phyloP scores from a whole-genome alignment of 352 stramenopile species.

The Phytophthora agathidicida region DNA sequence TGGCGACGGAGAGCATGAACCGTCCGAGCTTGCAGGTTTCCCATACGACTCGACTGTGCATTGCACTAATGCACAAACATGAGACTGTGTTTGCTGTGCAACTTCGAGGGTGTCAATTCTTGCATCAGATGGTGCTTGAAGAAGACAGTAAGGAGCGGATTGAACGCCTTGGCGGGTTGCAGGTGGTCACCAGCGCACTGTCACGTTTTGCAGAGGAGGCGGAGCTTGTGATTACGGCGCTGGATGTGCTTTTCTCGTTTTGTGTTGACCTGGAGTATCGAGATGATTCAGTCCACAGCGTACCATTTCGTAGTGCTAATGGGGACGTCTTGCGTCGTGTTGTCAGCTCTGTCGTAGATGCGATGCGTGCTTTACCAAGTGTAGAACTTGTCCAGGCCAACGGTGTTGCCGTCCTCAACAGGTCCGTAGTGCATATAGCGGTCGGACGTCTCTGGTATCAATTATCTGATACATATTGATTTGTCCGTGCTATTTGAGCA shows the following conservation, averaged over 20 bases:
- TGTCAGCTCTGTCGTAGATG: slow-evolving; percentile 21
- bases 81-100: slow-evolving; percentile 39
- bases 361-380: slow-evolving; percentile 37
- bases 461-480: neutral
- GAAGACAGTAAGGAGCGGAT: slow-evolving; percentile 57
- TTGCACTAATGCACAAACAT: slow-evolving; percentile 47
- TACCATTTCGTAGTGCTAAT: slow-evolving; percentile 5
- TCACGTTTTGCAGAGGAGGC: slow-evolving; percentile 38
- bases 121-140: slow-evolving; percentile 73
- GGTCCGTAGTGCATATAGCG: slow-evolving; percentile 10
- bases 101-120: slow-evolving; percentile 62
- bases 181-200: slow-evolving; percentile 41
- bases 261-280: slow-evolving; percentile 50
- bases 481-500: slow-evolving; percentile 5
- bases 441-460: no score
- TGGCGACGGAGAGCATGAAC: slow-evolving; percentile 51
- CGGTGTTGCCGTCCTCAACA: slow-evolving; percentile 60
- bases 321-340: slow-evolving; percentile 3
- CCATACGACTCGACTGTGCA: slow-evolving; percentile 33
- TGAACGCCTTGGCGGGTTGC: slow-evolving; percentile 35
- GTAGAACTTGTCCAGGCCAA: slow-evolving; percentile 59
- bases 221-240: slow-evolving; percentile 44
- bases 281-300: neutral
- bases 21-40: slow-evolving; percentile 37
- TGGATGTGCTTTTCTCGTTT: slow-evolving; percentile 65